Evolutionary conservation across 306 rosid genomes (phyloP).

Genomic region (Boehmeria nivea): DNA sequence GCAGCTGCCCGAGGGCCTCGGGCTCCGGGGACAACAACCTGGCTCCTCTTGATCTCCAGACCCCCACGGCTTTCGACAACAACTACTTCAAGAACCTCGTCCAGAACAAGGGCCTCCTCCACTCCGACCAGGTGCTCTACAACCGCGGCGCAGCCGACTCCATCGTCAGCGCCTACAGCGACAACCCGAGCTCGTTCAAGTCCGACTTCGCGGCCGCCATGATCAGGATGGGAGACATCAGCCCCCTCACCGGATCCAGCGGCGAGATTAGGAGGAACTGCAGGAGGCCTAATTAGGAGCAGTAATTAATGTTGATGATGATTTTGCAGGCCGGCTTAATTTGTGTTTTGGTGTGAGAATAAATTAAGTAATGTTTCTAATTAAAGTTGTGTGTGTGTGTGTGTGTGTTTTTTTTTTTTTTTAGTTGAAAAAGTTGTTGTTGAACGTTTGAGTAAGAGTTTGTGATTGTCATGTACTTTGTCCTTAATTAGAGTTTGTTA

Average conservation of each 20-base stretch:
- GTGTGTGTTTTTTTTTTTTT: too few species aligned
- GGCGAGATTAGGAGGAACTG: constrained; percentile 82
- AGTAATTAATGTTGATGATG: not conserved
- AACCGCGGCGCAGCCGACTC: constrained; percentile 73
- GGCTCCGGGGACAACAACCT: constrained; percentile 86
- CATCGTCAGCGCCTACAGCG: constrained; percentile 39
- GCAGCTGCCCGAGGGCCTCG: constrained; percentile 45
- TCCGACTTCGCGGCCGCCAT: constrained; percentile 57
- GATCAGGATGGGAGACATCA: constrained; percentile 82
- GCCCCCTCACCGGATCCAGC: constrained; percentile 70
- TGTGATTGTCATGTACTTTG: too few species aligned
- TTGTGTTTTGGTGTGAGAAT: not conserved
- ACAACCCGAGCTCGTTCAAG: constrained; percentile 26
- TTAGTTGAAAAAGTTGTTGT: too few species aligned
- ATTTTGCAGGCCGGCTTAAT: too few species aligned
- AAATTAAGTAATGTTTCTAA: not conserved
- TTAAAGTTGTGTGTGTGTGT: too few species aligned
- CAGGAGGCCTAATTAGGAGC: constrained; percentile 40
- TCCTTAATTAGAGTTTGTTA: too few species aligned
- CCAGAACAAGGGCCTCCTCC: constrained; percentile 64
- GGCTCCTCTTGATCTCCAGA: constrained; percentile 66
- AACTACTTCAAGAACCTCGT: constrained; percentile 63
- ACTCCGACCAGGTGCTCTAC: constrained; percentile 75
- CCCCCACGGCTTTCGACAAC: constrained; percentile 59
- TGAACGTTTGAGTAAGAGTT: too few species aligned